Evolutionary conservation across 2,329 filamentous ascomycete genomes (phyloP).

Genomic region (Aureobasidium sp.): DNA sequence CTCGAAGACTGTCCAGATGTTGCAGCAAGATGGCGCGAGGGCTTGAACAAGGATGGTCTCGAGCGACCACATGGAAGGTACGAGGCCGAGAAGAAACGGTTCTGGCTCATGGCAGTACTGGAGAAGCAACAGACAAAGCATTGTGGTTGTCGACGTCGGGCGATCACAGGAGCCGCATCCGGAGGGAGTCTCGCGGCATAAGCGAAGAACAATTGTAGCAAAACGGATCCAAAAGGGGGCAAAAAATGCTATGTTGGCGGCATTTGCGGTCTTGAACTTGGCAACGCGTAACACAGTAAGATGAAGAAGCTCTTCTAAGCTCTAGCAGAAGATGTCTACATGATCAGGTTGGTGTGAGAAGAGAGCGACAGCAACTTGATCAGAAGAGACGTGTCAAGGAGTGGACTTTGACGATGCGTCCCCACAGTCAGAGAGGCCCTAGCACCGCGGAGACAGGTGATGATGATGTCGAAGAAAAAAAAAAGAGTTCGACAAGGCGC

Average conservation of each 20-base stretch:
- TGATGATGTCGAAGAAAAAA: conserved; percentile 2
- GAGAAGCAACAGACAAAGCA: not conserved
- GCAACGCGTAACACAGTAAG: conserved; percentile 1
- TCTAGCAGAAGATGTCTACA: not conserved
- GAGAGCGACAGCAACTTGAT: too few relatives aligned
- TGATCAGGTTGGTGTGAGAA: not conserved
- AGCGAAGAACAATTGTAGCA: not conserved
- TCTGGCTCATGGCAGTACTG: too few relatives aligned
- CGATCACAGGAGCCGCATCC: not conserved
- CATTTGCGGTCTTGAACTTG: not conserved
- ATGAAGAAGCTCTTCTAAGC: not conserved
- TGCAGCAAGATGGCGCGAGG: not conserved
- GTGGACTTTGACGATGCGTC: not conserved
- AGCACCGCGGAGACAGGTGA: conserved; percentile 5
- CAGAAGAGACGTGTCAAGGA: not conserved
- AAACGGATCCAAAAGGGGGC: not conserved
- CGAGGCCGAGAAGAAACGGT: conserved; percentile 1
- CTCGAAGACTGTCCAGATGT: not conserved
- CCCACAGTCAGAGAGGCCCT: conserved; percentile 1
- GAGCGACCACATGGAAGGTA: not conserved
- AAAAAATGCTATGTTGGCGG: not conserved
- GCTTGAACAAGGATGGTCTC: not conserved
- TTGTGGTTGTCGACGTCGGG: not conserved
- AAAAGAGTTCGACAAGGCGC: not conserved
- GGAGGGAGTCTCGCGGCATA: not conserved